Base-by-base conservation (phyloP, 495 filamentous ascomycete species). In the Penicillium riverlandense region DNA sequence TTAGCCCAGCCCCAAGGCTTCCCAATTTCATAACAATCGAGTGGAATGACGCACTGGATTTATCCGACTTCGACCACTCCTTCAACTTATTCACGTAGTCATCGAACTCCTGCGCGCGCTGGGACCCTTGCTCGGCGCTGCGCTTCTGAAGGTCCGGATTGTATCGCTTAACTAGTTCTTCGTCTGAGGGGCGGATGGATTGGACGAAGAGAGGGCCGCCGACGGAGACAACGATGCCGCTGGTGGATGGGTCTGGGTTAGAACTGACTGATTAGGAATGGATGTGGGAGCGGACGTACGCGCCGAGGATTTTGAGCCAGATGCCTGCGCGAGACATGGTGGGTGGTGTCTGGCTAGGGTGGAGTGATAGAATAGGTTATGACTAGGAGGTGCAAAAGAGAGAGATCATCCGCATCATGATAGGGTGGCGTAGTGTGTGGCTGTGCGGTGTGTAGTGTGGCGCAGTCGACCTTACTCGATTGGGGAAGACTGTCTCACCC, bases 111-210 rank as follows among this genome's bases (percentile, higher is more conserved):
- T 94, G 74, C 50, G 88, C 78, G 42, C 74, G 76, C 50, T 80
- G 76, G 37, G 82, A 70, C 28, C 90, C 78, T 41, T 84, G 74
- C 56, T 88, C 87, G 1, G 90, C 66, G 41, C 85, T 87, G 52
- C 83, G 78, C 62, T 85, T 86, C 60, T 91, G 87, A 4, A 97
- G 78, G 11, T 97, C 92, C 1, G 91, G 90, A 61, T 90, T 97
- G 71, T 96, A 97, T 63, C 75, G 80, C 74, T 90, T 75, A 71
- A 95, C 87, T 8, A 97, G 73, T 66, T 96, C 90, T 61, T 96
- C 92, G 51, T 96, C 88, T 7, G 87, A 80, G 4, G 94, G 92
- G 40, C 80, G 78, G 32, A 97, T 70, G 50, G 78, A 94, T 57
- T 77, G 71, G n/a, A 90, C 79, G 37, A 96, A 66, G 5, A 86